Evolutionary conservation across 2,329 filamentous ascomycete species (phyloP).

Genomic region (Fusarium scirpi): DNA sequence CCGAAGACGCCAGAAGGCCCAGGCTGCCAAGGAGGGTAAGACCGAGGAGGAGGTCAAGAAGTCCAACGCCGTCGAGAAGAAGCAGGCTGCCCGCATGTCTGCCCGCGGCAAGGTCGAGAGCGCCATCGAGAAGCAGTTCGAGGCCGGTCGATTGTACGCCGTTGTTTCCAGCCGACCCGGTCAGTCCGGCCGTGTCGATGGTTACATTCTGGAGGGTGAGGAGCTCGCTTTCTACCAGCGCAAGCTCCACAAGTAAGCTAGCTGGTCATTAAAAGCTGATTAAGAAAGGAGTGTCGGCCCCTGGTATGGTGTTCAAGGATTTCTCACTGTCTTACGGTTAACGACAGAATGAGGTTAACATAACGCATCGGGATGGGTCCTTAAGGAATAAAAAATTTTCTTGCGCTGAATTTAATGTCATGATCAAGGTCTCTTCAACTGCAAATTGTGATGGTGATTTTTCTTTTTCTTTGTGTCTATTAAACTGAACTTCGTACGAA

Average conservation of each 20-base stretch:
- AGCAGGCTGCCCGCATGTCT: constrained; percentile 90
- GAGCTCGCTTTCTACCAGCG: constrained; percentile 99
- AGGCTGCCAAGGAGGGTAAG: constrained; percentile 68
- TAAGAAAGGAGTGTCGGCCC: constrained; percentile 44
- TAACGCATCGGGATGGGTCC: constrained; percentile 54
- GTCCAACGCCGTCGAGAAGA: constrained; percentile 95
- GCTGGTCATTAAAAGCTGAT: constrained; percentile 47
- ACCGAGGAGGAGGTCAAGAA: constrained; percentile 83
- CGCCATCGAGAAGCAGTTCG: constrained; percentile 97
- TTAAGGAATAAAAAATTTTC: constrained; percentile 55
- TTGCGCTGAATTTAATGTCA: constrained; percentile 50
- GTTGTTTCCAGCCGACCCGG: constrained; percentile 93
- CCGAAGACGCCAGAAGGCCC: constrained; percentile 90
- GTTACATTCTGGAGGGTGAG: constrained; percentile 98
- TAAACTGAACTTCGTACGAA: not conserved
- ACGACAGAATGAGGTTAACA: constrained; percentile 54
- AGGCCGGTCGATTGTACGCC: constrained; percentile 97
- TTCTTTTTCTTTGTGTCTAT: not conserved
- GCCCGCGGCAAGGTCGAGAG: constrained; percentile 91
- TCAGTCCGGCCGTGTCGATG: constrained; percentile 96
- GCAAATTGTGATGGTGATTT: constrained; percentile 37
- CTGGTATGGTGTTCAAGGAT: constrained; percentile 56
- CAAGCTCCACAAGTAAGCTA: constrained; percentile 95
- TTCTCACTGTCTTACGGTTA: constrained; percentile 53
- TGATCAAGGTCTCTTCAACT: constrained; percentile 45